Evolutionary conservation across 2,329 filamentous ascomycete genomes (phyloP), one percentile per base, ranked within the genome.

Genomic region (Aspergillus brasiliensis): DNA sequence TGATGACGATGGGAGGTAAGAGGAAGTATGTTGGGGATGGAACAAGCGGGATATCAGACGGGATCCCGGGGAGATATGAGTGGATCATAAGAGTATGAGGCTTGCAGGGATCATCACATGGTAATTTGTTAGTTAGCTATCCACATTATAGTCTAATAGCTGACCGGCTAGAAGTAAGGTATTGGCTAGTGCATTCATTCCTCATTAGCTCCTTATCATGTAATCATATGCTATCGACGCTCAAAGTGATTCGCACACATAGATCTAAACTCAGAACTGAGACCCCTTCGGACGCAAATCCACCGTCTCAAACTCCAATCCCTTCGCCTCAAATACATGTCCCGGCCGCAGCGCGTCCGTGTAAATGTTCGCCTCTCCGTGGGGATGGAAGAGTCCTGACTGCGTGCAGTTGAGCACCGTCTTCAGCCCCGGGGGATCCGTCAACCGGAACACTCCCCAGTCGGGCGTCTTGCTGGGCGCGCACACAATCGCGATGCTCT

Each of bases 401-500:
- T 92, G 86, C 2, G 80, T 87, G 77, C 95, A 99, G 42, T 87
- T 84, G 47, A 96, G 81, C 34, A 99, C 89, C n/a, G 91, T 86
- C 64, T 91, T 87, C 67, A 98, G 83, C 0, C 95, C 95, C 0
- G 95, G 94, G 0, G 95, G 95, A 75, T 97, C 91, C 0, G 95
- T 99, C 4, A 99, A 82, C 34, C 95, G 87, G 77, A 98, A 99
- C 23, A 96, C 90, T 51, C 95, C 95, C 82, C 91, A 94, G 62
- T 91, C 94, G 28, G 73, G 70, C 38, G 83, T 82, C 69, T 90
- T 91, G 58, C 85, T 89, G 0, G 95, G 95, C 5, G 95, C 91
- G 78, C 95, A 99, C 40, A 99, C 95, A 69, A 99, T 96, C 3
- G 95, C 95, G 63, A 99, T 92, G 69, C 91, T 96, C 81, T 99